Evolutionary conservation across 768 basidiomycete genomes (phyloP).

Genomic region (Suillus americanus): DNA sequence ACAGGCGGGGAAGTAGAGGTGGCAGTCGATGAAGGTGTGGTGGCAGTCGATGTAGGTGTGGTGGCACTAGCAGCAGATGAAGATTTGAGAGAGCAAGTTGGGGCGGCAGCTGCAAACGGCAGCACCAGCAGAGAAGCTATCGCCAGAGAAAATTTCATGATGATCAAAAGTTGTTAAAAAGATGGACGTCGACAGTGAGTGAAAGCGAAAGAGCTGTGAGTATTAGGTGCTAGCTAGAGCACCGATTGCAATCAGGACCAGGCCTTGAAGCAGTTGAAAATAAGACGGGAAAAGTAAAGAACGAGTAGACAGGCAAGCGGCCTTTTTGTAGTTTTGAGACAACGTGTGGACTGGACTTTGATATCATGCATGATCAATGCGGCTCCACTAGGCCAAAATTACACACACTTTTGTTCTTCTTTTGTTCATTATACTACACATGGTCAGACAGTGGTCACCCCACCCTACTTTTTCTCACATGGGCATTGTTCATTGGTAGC

Average conservation of each 20-base stretch:
- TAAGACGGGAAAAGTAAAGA: neutral
- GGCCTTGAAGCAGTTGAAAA: neutral
- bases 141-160: constrained; percentile 17
- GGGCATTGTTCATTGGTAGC: neutral
- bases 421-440: neutral
- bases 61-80: constrained; percentile 2
- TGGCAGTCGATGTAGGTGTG: constrained; percentile 2
- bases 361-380: neutral
- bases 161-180: neutral
- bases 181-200: constrained; percentile 9
- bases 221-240: constrained; percentile 8
- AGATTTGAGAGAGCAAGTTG: constrained; percentile 23
- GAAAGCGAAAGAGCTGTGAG: constrained; percentile 7
- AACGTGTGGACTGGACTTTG: neutral
- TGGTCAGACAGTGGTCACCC: neutral
- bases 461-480: neutral
- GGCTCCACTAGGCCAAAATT: neutral
- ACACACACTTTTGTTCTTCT: neutral
- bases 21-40: constrained; percentile 2
- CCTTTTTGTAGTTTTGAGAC: neutral
- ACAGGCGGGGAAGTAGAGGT: constrained; percentile 1
- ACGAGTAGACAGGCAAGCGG: neutral
- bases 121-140: constrained; percentile 23
- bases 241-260: constrained; percentile 7
- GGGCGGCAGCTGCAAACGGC: constrained; percentile 30